Conservation (phyloP, 2,329 filamentous ascomycete species). For the Lizonia empirigonia region DNA sequence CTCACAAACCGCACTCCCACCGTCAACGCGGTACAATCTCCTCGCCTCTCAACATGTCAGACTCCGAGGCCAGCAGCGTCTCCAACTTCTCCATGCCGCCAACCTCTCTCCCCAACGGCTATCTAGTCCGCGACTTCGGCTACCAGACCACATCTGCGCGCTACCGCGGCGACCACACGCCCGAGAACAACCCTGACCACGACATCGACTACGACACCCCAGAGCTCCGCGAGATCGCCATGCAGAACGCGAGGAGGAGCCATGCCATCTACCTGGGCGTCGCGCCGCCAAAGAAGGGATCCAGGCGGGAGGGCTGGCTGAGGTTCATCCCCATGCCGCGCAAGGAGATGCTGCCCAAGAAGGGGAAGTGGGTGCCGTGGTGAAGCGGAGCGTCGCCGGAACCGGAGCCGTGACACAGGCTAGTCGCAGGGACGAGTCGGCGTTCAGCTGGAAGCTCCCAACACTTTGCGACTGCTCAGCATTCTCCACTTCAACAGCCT, state of each 20-base stretch:
- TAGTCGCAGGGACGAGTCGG: neutral
- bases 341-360: slow-evolving; percentile 14
- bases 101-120: slow-evolving; percentile 6
- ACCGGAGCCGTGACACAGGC: neutral
- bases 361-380: slow-evolving; percentile 16
- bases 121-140: slow-evolving; percentile 32
- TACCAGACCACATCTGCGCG: slow-evolving; percentile 30
- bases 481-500: neutral
- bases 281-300: slow-evolving; percentile 20
- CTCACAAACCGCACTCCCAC: neutral
- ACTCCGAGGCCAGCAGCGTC: slow-evolving; percentile 12
- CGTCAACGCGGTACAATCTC: neutral
- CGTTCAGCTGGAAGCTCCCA: neutral
- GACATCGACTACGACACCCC: slow-evolving; percentile 31
- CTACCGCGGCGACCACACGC: slow-evolving; percentile 34
- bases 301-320: slow-evolving; percentile 27
- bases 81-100: slow-evolving; percentile 13
- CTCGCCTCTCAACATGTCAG: slow-evolving; percentile 1
- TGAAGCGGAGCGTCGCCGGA: neutral
- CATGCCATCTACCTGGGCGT: slow-evolving; percentile 32
- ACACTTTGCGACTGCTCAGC: neutral
- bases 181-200: slow-evolving; percentile 35
- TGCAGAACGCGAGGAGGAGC: slow-evolving; percentile 32
- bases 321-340: slow-evolving; percentile 27
- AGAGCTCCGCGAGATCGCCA: slow-evolving; percentile 27